Base-by-base conservation (phyloP, 176 grass and related monocot genomes). In the Carex scoparia region DNA sequence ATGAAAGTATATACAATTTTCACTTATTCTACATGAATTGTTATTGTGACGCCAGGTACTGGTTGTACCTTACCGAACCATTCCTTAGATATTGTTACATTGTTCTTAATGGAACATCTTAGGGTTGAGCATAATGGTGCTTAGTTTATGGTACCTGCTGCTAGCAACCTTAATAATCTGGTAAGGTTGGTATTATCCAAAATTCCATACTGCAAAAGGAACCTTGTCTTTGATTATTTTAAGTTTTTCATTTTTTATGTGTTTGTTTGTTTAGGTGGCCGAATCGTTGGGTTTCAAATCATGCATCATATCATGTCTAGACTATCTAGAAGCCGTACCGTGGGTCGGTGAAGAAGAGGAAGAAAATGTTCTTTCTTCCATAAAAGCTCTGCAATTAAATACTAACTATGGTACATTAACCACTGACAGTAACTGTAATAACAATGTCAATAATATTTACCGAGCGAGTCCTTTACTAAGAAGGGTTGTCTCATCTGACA, bases 241-340 rank as follows among this genome's bases (percentile, higher is more conserved):
- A 84, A 15, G 38, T 57, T 27, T 40, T 79, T 4, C 0, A n/a
- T 54, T 68, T 56, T 46, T 44, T 69, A 16, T 67, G 0, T 49
- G 5, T 79, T 31, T 69, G 2, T 10, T 70, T 75, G 85, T 89
- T 15, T 83, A 96, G 94, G 94, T 90, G 63, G 92, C 94, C 0
- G 94, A 92, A 82, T 82, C 78, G 9, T 88, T 97, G 54, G 88
- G 86, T 54, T 97, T 92, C 48, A 87, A 67, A 51, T 73, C 87
- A 33, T 92, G 94, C 66, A 86, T 98, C 11, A 86, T 85, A 66
- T 98, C 92, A 16, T 98, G 95, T 81, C 86, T 98, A 59, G 91
- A 94, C 81, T 98, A 93, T 86, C 86, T 94, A 79, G 92, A 94
- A 88, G 89, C 95, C 9, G 92, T 98, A 15, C 92, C 95, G 35